Base-by-base conservation (phyloP, 2,329 filamentous ascomycete species). In the Dactylellina sp. region DNA sequence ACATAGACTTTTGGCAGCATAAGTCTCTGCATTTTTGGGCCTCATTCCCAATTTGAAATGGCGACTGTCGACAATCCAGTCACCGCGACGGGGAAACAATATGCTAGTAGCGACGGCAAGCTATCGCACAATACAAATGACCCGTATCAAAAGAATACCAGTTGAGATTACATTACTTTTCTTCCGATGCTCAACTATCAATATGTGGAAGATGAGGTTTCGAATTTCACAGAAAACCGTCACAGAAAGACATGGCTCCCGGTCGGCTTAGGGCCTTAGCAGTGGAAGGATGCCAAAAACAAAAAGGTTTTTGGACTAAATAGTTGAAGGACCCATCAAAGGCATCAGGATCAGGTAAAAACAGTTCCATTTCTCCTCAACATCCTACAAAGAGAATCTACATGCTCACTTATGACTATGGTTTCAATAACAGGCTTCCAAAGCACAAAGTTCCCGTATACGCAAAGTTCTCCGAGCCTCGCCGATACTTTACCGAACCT, bases 401-500 rank as follows among this genome's bases (percentile, higher is more conserved):
- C 40, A 44, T 44, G 4, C 14, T 18, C 22, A 57, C 39, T 44
- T 44, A 44, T 14, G 20, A 12, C n/a, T 9, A 18, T 53, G 20
- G 25, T 37, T 53, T 37, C 28, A 53, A 53, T 37, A 53, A 24
- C 25, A 37, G 49, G 28, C 11, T 14, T 7, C 52, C 18, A 39
- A 37, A 24, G 2, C 24, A 20, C 20, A 57, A 57, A 44, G 39
- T 57, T 5, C 14, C 53, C 53, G 53, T 57, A 57, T 57, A 42
- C n/a, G 37, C 20, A 25, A 1, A 35, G 39, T 28, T 32, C 25
- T 22, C 28, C 7, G 44, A 55, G 52, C 47, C 16, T 68, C 53
- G 22, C 35, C 53, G 55, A 68, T 53, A 60, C 20, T n/a, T 46
- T 24, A 46, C n/a, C 35, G 24, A 60, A 53, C 7, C 28, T 37